phyloP scores from a whole-genome alignment of 371 early-diverging fungal genomes.

The Circinella umbellata region DNA sequence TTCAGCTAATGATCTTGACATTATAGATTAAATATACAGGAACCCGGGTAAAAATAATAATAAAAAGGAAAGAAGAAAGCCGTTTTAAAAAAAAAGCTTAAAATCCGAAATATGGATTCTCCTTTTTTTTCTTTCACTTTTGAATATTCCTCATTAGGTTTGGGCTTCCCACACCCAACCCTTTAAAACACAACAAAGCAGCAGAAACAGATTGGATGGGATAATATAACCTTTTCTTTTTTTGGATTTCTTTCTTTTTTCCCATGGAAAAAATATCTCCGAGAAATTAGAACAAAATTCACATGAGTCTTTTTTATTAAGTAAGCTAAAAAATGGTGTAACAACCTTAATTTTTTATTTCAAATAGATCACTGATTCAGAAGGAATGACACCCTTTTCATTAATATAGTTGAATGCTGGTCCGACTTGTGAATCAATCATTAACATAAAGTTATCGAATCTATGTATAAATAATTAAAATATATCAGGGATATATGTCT shows the following conservation, averaged over 20 bases:
- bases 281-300: background rate
- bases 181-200: background rate
- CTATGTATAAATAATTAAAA: conserved; percentile 30
- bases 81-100: background rate
- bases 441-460: conserved; percentile 75
- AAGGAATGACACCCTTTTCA: conserved; percentile 40
- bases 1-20: conserved; percentile 26
- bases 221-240: background rate
- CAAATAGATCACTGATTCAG: conserved; percentile 25
- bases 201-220: background rate
- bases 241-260: background rate
- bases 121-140: too few species aligned
- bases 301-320: background rate
- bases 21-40: conserved; percentile 10
- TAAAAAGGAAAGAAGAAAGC: conserved; percentile 3
- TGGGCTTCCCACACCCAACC: conserved; percentile 5
- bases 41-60: background rate
- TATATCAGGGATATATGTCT: too few species aligned
- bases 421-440: conserved; percentile 62
- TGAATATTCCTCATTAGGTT: too few species aligned
- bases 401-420: conserved; percentile 50
- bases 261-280: background rate
- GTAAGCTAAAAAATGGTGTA: background rate
- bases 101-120: too few species aligned
- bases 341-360: conserved; percentile 9